Evolutionary conservation across 2,329 filamentous ascomycete genomes (phyloP).

Genomic region (Chaetomiaceae sp.): DNA sequence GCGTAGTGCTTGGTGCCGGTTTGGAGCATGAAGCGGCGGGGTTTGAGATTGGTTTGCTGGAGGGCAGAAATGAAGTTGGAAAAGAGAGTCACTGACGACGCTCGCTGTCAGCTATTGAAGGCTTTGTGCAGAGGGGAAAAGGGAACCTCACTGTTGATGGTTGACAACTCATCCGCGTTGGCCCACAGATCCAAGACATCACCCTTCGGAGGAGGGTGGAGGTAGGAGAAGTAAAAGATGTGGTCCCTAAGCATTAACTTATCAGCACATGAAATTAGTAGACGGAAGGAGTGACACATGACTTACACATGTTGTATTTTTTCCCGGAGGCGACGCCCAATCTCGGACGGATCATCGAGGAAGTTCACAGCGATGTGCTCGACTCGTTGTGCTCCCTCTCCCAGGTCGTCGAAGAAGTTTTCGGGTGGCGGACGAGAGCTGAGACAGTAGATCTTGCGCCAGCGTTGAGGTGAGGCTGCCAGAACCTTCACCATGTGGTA

Average conservation of each 20-base stretch:
- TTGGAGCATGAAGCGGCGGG: constrained; percentile 45
- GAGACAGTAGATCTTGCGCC: constrained; percentile 49
- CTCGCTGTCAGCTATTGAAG: neutral
- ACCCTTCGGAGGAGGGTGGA: constrained; percentile 44
- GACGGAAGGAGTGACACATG: neutral
- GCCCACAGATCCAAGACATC: constrained; percentile 41
- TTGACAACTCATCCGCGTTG: constrained; percentile 45
- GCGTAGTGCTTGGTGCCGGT: constrained; percentile 51
- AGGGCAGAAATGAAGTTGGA: constrained; percentile 45
- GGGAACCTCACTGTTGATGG: constrained; percentile 35
- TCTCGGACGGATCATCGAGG: constrained; percentile 26
- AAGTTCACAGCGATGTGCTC: constrained; percentile 38
- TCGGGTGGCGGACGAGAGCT: constrained; percentile 39
- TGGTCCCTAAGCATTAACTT: constrained; percentile 31
- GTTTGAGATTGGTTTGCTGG: constrained; percentile 25
- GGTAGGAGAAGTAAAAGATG: constrained; percentile 51
- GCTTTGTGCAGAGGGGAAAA: neutral
- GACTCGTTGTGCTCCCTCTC: constrained; percentile 34
- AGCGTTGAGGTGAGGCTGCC: constrained; percentile 39
- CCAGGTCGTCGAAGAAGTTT: constrained; percentile 21
- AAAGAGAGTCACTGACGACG: constrained; percentile 32
- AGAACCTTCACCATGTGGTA: constrained; percentile 47
- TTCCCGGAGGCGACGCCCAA: constrained; percentile 19
- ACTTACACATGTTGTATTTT: constrained; percentile 15
- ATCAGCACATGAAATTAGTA: neutral